A percentile compares a stretch with the other conserved stretches of the same genome.
These are phyloP conservation scores for Chenopodium suecicum DNA, from an alignment of 148 eudicot species.

Conservation along the genomic window DNA sequence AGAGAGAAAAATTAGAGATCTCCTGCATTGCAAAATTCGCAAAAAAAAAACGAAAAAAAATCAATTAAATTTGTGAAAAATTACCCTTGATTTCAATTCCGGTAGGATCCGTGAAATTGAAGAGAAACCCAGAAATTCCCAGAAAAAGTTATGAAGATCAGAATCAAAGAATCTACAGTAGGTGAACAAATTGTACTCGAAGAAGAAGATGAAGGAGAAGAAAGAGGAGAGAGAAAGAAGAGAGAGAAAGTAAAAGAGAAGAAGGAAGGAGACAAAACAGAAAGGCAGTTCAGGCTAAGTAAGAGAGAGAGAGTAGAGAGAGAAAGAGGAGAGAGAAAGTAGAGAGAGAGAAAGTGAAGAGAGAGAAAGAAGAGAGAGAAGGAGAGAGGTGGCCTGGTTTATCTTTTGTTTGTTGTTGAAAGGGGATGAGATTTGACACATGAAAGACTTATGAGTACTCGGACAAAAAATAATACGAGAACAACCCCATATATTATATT, in stretches of 20 bases:
- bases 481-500: not conserved
- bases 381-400: not conserved
- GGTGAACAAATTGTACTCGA: not conserved
- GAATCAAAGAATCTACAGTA: not conserved
- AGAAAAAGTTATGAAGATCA: no score
- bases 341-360: not conserved
- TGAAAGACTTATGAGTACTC: conserved; percentile 30
- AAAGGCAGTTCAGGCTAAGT: conserved; percentile 4
- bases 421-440: conserved; percentile 34
- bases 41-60: not conserved
- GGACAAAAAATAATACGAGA: conserved; percentile 7
- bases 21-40: conserved; percentile 22
- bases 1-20: conserved; percentile 17
- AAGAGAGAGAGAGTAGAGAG: conserved; percentile 6
- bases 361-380: conserved; percentile 10
- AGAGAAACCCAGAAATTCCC: no score
- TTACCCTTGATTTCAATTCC: no score
- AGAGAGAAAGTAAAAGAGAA: conserved; percentile 10
- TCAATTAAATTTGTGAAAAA: not conserved
- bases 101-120: no score
- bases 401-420: conserved; percentile 33
- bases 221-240: not conserved
- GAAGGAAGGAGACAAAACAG: conserved; percentile 29
- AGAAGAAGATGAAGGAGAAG: not conserved
- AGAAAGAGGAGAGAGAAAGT: not conserved